These are phyloP conservation scores for Penicillium sp. DNA, from an alignment of 2,329 filamentous ascomycete species.

Conservation along the genomic window DNA sequence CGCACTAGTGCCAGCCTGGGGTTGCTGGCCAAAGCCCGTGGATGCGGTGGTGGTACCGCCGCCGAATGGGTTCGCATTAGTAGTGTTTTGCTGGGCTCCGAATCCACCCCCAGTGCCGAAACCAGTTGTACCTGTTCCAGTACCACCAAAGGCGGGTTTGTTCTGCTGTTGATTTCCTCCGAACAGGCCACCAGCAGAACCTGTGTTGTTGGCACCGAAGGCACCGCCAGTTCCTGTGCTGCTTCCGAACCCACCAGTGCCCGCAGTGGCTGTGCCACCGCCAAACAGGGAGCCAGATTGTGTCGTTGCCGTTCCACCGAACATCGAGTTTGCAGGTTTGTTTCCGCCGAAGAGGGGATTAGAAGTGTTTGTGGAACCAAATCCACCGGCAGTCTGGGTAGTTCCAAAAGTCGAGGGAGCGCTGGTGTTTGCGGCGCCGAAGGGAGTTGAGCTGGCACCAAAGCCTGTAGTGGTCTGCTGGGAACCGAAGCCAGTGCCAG, in stretches of 20 bases:
- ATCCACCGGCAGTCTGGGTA: conserved; percentile 45
- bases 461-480: conserved; percentile 46
- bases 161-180: conserved; percentile 42
- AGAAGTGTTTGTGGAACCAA: conserved; percentile 34
- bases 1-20: conserved; percentile 45
- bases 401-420: conserved; percentile 50
- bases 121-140: conserved; percentile 36
- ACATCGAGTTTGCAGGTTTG: conserved; percentile 47
- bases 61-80: conserved; percentile 46
- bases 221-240: conserved; percentile 29
- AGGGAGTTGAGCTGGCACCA: conserved; percentile 48
- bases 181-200: conserved; percentile 46
- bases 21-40: conserved; percentile 52
- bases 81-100: conserved; percentile 41
- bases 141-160: conserved; percentile 41
- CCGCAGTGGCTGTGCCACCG: conserved; percentile 39
- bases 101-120: conserved; percentile 36
- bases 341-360: conserved; percentile 50
- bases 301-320: conserved; percentile 37
- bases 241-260: conserved; percentile 25
- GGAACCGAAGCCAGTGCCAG: conserved; percentile 47
- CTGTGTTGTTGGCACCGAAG: conserved; percentile 31
- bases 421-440: conserved; percentile 40
- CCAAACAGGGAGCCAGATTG: conserved; percentile 46
- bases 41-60: conserved; percentile 46